Evolutionary conservation across 208 protist genomes (phyloP), one percentile per base, ranked within the genome.

Genomic region (Wallacemonas sp.): DNA sequence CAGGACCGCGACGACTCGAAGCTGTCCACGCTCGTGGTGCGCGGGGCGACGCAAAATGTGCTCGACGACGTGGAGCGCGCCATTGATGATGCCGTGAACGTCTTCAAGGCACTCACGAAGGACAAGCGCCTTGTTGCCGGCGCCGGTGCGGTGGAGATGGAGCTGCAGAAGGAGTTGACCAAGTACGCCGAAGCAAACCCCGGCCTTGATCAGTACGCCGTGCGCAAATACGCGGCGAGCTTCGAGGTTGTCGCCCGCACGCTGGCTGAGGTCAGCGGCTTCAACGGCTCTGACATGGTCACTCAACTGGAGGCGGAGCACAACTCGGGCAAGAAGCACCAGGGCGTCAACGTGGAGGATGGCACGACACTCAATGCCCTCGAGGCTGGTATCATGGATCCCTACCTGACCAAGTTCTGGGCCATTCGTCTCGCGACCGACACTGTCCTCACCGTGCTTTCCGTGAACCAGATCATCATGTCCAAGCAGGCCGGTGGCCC

Each of bases 11-110:
- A 98, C 49, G 86, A 95, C 57, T 97, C 89, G 29, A 87, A 93
- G 70, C 75, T 99, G 18, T 97, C 98, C 7, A 99, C 99, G 11
- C 98, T 99, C 66, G 84, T 99, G 48, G 83, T 99, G 20, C 95
- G 99, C 41, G 98, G 98, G 57, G 94, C 98, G 11, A 99, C 99
- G 41, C 76, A 98, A 63, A 99, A 99, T 74, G 74, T 99, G 65
- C 83, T 99, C 16, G 98, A 99, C 65, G 98, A 99, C 68, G 87
- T 98, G 20, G 93, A 98, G 82, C 88, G 94, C 33, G 93, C 97
- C 22, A 87, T 98, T 81, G 98, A 99, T 67, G 98, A 99, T 80
- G 98, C 97, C 46, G 97, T 99, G 23, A 99, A 99, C 80, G 91
- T 98, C 5, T 99, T 97, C 84, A 99, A 99, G 86, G 86, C 91